Evolutionary conservation across 768 basidiomycete genomes (phyloP), one percentile per base, ranked within the genome.

Genomic region (Gyrodon lividus): DNA sequence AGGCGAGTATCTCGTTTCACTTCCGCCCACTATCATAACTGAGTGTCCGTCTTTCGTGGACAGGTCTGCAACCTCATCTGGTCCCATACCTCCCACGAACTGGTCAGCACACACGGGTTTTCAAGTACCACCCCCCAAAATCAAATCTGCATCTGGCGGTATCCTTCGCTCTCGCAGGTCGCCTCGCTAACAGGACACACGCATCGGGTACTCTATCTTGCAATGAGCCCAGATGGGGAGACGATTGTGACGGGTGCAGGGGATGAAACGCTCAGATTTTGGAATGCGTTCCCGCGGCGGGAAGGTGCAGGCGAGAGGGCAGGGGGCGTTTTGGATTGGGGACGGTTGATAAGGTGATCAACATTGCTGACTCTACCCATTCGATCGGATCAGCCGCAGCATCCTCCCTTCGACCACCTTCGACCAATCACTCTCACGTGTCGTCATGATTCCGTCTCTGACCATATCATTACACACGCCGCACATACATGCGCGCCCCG

Each of bases 41-140:
- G 17, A 57, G 70, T 26, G 10, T 51, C 23, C 39, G 41, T 26
- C 13, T 31, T 31, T 54, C 23, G 34, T 34, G 6, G 42, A 19
- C n/a, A 96, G 92, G 92, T 98, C 37, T 98, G 95, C 76, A 98
- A 98, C 72, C 83, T 98, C 49, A 90, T 93, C 54, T 98, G 94
- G 94, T 94, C 92, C 0, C 73, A 86, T 30, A 98, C 91, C 6
- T 96, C 96, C 2, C 94, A 97, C 58, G 96, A 99, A 70, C 82
- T 99, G 23, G 96, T 99, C 24, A 97, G 95, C 10, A 99, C 96
- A 0, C 96, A 99, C 60, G 96, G 96, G 1, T 99, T 93, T 73
- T 95, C 92, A 12, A 89, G 87, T 6, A 92, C 92, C 2, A 85
- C 92, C 0, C 88, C 93, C 2, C 94, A 97, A 68, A 97, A 98